Base-by-base conservation (phyloP, 1,139 yeast species). In the Hyphopichia pseudoburtonii region DNA sequence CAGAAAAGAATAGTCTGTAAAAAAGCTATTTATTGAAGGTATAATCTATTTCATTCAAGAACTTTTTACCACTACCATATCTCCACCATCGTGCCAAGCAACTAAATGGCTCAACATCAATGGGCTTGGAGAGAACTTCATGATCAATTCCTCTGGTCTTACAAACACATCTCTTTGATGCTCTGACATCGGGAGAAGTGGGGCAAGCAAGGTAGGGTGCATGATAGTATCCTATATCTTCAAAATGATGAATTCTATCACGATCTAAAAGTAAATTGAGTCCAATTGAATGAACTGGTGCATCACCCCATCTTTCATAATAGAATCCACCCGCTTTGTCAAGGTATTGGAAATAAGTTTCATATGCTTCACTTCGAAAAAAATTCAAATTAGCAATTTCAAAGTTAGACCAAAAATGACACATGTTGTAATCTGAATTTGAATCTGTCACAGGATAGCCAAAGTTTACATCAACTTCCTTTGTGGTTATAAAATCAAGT, bases 281-380 rank as follows among this genome's bases (percentile, higher is more conserved):
- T 0, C 81, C 97, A 24, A 90, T 75, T 0, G 96, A 73, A 59
- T 92, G 97, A 5, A 92, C 95, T 0, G 98, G 97, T 0, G 97
- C 97, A 64, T 92, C 98, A 3, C 98, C 98, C 98, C 97, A 92
- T 47, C 98, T 69, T 60, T 85, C 94, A 55, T 88, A 88, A 57
- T 86, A 86, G 52, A 90, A 89, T 0, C 96, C 97, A 2, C 95
- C 96, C 1, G 80, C 62, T 33, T 66, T 45, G 53, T 88, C 94
- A 38, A 90, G 66, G 56, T 70, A 73, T 15, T 86, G 71, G 54
- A 90, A 89, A 57, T 66, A 89, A n/a, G 70, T 73, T 25, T 73
- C 60, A 58, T 90, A 90, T 15, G 70, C 78, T 36, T 83, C 76
- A 35, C 89, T 74, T 43, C 96, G 68, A 65, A 84, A 89, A 58